Conservation (phyloP, 148 eudicot species). For the Chenopodium quinoa region DNA sequence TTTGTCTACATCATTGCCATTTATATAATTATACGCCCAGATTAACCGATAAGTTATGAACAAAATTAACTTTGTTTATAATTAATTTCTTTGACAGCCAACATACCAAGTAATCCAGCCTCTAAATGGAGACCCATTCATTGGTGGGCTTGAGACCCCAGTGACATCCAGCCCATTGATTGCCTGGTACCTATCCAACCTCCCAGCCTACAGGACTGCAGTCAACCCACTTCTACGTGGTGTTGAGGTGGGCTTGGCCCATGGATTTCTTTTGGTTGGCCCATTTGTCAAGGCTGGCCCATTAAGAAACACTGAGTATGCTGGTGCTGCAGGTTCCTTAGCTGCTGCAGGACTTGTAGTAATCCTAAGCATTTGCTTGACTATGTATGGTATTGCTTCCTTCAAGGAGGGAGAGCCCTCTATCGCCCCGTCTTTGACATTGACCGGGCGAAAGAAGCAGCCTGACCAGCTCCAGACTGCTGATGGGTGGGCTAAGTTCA, state of each 20-base stretch:
- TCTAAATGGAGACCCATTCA: slow-evolving; percentile 94
- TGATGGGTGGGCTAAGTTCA: slow-evolving; percentile 97
- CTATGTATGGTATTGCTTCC: slow-evolving; percentile 85
- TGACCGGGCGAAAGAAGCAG: slow-evolving; percentile 87
- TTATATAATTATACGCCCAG: too few relatives aligned
- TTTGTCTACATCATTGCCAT: neutral
- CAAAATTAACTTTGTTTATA: neutral
- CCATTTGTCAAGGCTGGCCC: slow-evolving; percentile 93
- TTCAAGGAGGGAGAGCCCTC: slow-evolving; percentile 95
- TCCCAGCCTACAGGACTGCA: slow-evolving; percentile 94
- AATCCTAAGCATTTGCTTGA: slow-evolving; percentile 83
- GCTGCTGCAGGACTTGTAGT: slow-evolving; percentile 86
- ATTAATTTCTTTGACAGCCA: slow-evolving; percentile 42
- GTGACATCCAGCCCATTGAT: slow-evolving; percentile 96
- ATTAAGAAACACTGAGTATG: slow-evolving; percentile 69
- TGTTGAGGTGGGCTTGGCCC: slow-evolving; percentile 89
- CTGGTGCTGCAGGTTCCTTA: slow-evolving; percentile 84
- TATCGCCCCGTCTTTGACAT: slow-evolving; percentile 74
- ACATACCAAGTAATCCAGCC: slow-evolving; percentile 94
- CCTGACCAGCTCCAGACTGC: slow-evolving; percentile 96
- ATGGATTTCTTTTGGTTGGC: slow-evolving; percentile 78
- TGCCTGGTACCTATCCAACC: slow-evolving; percentile 98
- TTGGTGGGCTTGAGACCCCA: slow-evolving; percentile 93
- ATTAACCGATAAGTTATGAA: neutral
- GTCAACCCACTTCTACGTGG: slow-evolving; percentile 95